Conservation (phyloP, 306 rosid genomes). For the Vigna mungo region DNA sequence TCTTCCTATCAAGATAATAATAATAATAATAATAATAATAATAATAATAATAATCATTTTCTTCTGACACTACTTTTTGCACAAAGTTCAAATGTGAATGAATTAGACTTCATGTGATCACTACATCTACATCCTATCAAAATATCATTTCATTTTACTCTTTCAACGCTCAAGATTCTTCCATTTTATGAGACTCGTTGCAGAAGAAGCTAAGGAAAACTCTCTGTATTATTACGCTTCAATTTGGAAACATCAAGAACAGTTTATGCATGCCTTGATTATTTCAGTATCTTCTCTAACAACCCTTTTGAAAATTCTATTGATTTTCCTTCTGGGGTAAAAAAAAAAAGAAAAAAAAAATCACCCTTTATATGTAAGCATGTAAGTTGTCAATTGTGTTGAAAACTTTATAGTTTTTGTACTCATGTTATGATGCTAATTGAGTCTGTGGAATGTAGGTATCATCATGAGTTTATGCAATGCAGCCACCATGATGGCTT, state of each 20-base stretch:
- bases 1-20: background rate
- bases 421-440: background rate
- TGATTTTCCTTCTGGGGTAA: too few species aligned
- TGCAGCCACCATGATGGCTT: background rate
- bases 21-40: slow-evolving; percentile 7
- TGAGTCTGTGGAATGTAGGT: background rate
- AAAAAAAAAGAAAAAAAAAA: too few species aligned
- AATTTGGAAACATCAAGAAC: background rate
- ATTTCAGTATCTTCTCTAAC: too few species aligned
- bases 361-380: background rate
- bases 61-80: slow-evolving; percentile 31
- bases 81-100: slow-evolving; percentile 29
- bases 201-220: background rate
- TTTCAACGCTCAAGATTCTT: background rate
- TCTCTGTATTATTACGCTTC: background rate
- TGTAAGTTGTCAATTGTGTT: background rate
- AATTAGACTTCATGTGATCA: slow-evolving; percentile 13
- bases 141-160: background rate
- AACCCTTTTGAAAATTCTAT: too few species aligned
- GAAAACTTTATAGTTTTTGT: background rate
- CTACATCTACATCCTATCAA: background rate
- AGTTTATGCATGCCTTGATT: too few species aligned
- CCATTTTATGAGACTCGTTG: background rate
- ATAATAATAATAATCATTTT: slow-evolving; percentile 20
- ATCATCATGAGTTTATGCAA: slow-evolving; percentile 7